These are phyloP conservation scores for Coemansia sp. DNA, from an alignment of 192 early-diverging fungal species.

Conservation along the genomic window DNA sequence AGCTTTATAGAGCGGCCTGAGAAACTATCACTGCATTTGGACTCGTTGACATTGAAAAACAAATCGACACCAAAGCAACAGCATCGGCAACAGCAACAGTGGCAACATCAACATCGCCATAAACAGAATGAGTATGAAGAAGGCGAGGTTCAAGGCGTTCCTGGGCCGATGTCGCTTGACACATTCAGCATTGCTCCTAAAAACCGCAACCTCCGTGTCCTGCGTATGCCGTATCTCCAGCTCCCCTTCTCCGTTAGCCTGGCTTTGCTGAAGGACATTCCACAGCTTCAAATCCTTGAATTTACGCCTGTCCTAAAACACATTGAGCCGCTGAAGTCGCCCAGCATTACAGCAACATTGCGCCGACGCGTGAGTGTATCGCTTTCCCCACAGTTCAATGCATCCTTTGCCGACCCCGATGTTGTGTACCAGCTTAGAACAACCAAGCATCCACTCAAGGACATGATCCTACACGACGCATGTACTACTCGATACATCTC, in stretches of 20 bases:
- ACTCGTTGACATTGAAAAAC: neutral
- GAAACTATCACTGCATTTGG: neutral
- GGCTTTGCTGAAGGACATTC: constrained; percentile 28
- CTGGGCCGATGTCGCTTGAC: constrained; percentile 22
- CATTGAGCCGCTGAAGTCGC: constrained; percentile 13
- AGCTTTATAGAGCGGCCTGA: constrained; percentile 4
- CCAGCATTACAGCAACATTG: constrained; percentile 31
- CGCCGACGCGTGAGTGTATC: constrained; percentile 33
- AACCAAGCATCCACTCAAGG: constrained; percentile 42
- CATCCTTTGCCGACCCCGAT: constrained; percentile 41
- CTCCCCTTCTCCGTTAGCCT: constrained; percentile 34
- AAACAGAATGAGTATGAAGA: neutral
- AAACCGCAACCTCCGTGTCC: constrained; percentile 29
- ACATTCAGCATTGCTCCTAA: constrained; percentile 29
- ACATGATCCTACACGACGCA: constrained; percentile 43
- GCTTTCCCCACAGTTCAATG: constrained; percentile 26
- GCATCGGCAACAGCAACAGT: neutral
- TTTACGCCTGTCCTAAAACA: constrained; percentile 29
- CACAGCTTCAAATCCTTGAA: constrained; percentile 43
- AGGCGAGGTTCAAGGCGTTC: neutral
- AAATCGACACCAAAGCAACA: neutral
- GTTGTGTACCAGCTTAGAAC: constrained; percentile 31
- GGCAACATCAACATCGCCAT: too few relatives aligned
- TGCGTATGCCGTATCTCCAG: constrained; percentile 44
- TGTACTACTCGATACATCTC: constrained; percentile 46